Conservation (phyloP, 2,329 filamentous ascomycete genomes). For the Aureobasidium vineae region DNA sequence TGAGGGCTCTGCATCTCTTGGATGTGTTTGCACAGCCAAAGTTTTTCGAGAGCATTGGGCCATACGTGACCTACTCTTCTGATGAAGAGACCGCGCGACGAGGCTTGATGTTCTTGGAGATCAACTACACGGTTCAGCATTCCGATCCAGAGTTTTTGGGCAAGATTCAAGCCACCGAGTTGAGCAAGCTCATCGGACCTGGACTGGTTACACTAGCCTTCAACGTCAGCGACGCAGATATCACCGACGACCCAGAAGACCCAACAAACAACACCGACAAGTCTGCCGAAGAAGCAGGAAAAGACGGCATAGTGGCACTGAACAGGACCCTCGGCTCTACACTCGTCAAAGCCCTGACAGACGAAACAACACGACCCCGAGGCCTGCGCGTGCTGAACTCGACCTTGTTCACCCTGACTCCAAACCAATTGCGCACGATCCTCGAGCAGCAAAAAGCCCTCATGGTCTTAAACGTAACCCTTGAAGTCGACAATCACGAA, state of each 20-base stretch:
- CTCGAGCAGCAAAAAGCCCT: conserved; percentile 41
- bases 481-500: conserved; percentile 41
- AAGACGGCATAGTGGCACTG: conserved; percentile 41
- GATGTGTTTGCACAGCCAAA: conserved; percentile 47
- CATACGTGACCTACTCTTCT: conserved; percentile 36
- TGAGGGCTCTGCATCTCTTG: conserved; percentile 49
- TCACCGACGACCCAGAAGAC: conserved; percentile 32
- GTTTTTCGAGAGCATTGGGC: conserved; percentile 41
- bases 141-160: conserved; percentile 46
- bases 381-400: conserved; percentile 42
- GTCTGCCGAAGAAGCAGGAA: conserved; percentile 35
- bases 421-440: conserved; percentile 39
- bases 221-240: conserved; percentile 41
- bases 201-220: conserved; percentile 42
- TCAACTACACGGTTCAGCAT: conserved; percentile 50
- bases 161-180: conserved; percentile 42
- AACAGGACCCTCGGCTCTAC: conserved; percentile 36
- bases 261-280: conserved; percentile 32
- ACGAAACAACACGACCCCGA: conserved; percentile 37
- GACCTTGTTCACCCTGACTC: conserved; percentile 44
- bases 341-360: conserved; percentile 39
- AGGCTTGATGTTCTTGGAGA: conserved; percentile 46
- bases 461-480: conserved; percentile 42
- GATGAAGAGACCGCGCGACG: conserved; percentile 28
- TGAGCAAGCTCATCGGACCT: conserved; percentile 40